Base-by-base conservation (phyloP, 352 stramenopile genomes). In the Phytophthora rubi region DNA sequence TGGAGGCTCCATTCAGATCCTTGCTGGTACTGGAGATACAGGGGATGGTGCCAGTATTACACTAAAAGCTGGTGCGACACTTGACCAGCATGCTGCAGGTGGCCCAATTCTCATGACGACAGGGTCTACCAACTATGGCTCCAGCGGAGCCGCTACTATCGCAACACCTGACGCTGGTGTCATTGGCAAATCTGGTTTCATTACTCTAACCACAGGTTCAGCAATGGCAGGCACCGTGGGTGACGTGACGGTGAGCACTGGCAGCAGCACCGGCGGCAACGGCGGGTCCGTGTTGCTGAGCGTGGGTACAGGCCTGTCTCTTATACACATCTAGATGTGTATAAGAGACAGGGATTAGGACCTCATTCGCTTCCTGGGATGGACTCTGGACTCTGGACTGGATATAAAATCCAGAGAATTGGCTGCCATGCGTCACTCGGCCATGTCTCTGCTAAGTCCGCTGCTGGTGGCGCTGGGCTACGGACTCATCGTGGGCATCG, bases 391-490 rank as follows among this genome's bases (percentile, higher is more conserved):
- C n/a, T n/a, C n/a, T n/a, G n/a, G n/a, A n/a, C n/a, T n/a, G n/a
- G n/a, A n/a, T n/a, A n/a, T n/a, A n/a, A n/a, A n/a, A n/a, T n/a
- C n/a, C n/a, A n/a, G n/a, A n/a, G n/a, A 26, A 26, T 26, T 26
- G 23, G 23, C 10, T 13, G 35, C 35, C 35, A 42, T 42, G 35
- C 35, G 35, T 42, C 35, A 42, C 35, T 42, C 35, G 10, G 35
- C 35, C 10, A 15, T 42, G 35, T 42, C 35, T 6, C 35, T 42
- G 35, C 35, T 74, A 39, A 73, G 76, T 13, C 56, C 59, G 15
- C 6, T 70, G 16, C 77, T 83, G 53, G 76, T 83, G 21, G 47
- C 32, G 2, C 28, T 71, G 23, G 76, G 70, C 33, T 83, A 81
- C 59, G 58, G 55, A 33, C 70, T 83, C 52, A 81, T 83, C 18